These are phyloP conservation scores for Colletotrichum spaethianum DNA, from an alignment of 2,329 filamentous ascomycete genomes.

Conservation along the genomic window DNA sequence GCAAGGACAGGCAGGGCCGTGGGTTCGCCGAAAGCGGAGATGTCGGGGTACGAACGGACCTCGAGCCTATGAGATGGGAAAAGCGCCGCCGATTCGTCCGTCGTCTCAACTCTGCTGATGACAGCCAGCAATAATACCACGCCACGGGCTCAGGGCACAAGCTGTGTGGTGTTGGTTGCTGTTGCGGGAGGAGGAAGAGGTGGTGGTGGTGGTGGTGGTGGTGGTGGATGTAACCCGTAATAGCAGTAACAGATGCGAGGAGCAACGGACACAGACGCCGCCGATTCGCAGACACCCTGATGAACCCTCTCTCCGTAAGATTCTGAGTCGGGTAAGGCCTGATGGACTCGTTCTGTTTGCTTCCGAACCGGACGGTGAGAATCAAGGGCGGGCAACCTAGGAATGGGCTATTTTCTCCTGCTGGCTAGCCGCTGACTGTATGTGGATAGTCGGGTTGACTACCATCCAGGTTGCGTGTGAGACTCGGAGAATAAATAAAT, in stretches of 20 bases:
- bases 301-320: conserved; percentile 4
- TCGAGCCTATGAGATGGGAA: conserved; percentile 24
- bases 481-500: conserved; percentile 24
- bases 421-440: conserved; percentile 5
- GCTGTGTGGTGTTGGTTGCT: not conserved
- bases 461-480: conserved; percentile 10
- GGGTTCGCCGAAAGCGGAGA: conserved; percentile 46
- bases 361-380: not conserved
- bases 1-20: conserved; percentile 36
- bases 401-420: conserved; percentile 6
- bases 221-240: not conserved
- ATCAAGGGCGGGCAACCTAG: conserved; percentile 10
- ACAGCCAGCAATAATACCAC: conserved; percentile 26
- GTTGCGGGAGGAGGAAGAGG: too few relatives aligned
- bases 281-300: conserved; percentile 21
- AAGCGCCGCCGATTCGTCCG: conserved; percentile 38
- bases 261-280: too few relatives aligned
- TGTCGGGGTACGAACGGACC: conserved; percentile 37
- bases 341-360: not conserved
- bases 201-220: not conserved
- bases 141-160: not conserved
- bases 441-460: conserved; percentile 6
- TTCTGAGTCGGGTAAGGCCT: not conserved
- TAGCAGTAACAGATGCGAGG: not conserved
- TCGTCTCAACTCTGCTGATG: conserved; percentile 40